Percentiles rank a stretch among this genome's conserved stretches.
Evolutionary conservation across 1,284 basidiomycete genomes (phyloP).

Genomic region (Marasmius sp.): DNA sequence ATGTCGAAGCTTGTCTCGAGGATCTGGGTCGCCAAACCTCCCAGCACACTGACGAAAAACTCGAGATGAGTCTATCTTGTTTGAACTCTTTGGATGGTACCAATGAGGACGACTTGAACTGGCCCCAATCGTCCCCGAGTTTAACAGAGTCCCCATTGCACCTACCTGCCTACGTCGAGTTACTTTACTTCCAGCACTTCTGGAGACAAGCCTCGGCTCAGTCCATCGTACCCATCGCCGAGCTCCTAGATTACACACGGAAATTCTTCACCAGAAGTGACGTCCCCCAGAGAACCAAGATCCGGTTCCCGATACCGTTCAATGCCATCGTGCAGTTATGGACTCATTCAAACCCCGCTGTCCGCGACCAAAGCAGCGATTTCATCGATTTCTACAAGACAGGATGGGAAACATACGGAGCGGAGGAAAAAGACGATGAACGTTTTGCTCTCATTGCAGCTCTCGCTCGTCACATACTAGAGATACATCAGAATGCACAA

Average conservation of each 20-base stretch:
- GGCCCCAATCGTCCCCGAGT: no score
- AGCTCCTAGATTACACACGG: no score
- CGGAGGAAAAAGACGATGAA: background rate
- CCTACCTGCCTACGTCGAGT: no score
- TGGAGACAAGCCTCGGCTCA: no score
- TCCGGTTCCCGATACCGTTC: background rate
- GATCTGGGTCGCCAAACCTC: background rate
- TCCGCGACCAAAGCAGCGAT: background rate
- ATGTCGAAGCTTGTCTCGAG: background rate
- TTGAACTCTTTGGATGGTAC: no score
- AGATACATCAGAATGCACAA: no score
- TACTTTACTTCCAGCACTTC: no score
- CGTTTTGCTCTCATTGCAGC: background rate
- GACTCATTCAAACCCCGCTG: background rate
- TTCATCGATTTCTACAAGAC: background rate
- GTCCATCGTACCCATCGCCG: no score
- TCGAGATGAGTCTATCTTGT: no score
- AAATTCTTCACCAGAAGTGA: background rate
- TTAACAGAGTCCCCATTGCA: no score
- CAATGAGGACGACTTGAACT: no score
- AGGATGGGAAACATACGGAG: background rate
- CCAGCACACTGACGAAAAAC: no score
- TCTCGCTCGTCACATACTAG: background rate
- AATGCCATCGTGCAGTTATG: background rate
- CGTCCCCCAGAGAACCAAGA: background rate